These are phyloP conservation scores for Pittosporum tobira DNA, from an alignment of 129 eudicot genomes.

Conservation along the genomic window DNA sequence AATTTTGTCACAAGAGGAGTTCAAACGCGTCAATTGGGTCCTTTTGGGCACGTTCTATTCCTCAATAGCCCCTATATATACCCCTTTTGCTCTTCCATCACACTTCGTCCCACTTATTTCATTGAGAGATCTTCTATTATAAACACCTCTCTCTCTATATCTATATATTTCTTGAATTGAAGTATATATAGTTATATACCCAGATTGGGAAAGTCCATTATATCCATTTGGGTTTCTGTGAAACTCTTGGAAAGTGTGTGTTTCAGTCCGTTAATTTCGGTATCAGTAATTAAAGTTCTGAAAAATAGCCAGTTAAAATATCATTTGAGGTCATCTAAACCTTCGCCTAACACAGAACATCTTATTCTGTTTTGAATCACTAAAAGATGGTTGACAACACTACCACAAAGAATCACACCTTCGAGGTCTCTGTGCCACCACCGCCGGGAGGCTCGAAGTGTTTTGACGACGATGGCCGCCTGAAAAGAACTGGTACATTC, in stretches of 20 bases:
- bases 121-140: no score
- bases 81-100: no score
- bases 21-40: no score
- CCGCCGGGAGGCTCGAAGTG: slow-evolving; percentile 17
- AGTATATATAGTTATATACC: no score
- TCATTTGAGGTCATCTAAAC: background rate
- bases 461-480: slow-evolving; percentile 25
- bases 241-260: slow-evolving; percentile 11
- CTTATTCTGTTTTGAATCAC: slow-evolving; percentile 1
- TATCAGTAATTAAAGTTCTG: slow-evolving; percentile 10
- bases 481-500: slow-evolving; percentile 20
- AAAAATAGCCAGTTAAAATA: background rate
- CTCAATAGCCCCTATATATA: no score
- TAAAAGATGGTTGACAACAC: slow-evolving; percentile 24
- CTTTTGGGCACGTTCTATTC: no score
- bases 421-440: slow-evolving; percentile 7
- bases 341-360: background rate
- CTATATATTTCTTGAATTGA: background rate
- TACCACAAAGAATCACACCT: background rate
- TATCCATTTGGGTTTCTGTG: slow-evolving; percentile 10
- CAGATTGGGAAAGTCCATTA: background rate
- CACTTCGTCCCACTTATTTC: no score
- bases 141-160: background rate
- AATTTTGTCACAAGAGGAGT: no score
- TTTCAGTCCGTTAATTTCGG: background rate